Conservation (phyloP, 768 basidiomycete genomes). For the Amanita thiersii region DNA sequence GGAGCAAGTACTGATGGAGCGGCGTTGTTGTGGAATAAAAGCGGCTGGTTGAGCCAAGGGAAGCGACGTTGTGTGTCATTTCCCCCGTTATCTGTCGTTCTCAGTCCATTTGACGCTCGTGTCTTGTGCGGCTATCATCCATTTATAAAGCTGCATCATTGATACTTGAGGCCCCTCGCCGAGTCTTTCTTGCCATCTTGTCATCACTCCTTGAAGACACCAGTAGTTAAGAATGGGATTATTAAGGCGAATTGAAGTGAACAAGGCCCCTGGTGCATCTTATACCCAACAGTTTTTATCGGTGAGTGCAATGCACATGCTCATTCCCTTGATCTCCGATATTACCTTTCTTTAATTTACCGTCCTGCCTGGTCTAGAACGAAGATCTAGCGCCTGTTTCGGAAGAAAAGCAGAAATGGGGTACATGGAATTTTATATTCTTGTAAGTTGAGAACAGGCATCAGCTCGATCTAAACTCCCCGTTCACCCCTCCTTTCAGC, state of each 20-base stretch:
- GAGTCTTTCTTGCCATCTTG: too few species aligned
- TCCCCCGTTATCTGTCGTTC: too few species aligned
- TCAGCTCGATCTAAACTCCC: conserved; percentile 1
- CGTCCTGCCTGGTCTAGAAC: conserved; percentile 34
- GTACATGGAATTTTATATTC: conserved; percentile 53
- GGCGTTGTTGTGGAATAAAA: too few species aligned
- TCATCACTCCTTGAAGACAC: too few species aligned
- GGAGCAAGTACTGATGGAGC: too few species aligned
- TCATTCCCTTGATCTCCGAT: neutral
- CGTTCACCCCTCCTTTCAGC: conserved; percentile 24
- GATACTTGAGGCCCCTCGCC: too few species aligned
- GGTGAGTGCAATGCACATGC: conserved; percentile 23
- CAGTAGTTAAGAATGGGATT: conserved; percentile 18
- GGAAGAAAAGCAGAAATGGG: conserved; percentile 58
- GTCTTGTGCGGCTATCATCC: too few species aligned
- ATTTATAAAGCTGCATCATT: too few species aligned
- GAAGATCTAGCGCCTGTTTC: conserved; percentile 67
- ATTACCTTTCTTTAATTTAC: neutral
- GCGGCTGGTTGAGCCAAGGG: too few species aligned
- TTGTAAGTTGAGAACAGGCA: conserved; percentile 33
- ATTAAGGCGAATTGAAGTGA: conserved; percentile 39
- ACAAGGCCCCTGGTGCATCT: conserved; percentile 43
- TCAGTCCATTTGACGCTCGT: too few species aligned
- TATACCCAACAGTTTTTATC: conserved; percentile 50
- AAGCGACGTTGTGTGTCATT: too few species aligned